Evolutionary conservation across 1,284 basidiomycete genomes (phyloP).

Genomic region (Polyporus tsugae): DNA sequence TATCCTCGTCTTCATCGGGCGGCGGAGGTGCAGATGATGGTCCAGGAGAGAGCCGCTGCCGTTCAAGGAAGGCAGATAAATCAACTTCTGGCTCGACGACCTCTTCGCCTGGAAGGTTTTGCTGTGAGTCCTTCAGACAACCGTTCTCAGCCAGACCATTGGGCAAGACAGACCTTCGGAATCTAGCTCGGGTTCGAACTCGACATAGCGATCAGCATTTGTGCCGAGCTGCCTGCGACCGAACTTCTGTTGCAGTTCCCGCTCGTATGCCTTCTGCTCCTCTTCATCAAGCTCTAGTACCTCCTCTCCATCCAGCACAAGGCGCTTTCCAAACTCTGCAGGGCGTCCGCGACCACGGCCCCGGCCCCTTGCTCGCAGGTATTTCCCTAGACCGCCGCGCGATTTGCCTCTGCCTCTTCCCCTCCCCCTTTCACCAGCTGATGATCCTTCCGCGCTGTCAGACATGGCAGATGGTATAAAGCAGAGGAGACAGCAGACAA

Average conservation of each 20-base stretch:
- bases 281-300: conserved; percentile 51
- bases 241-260: conserved; percentile 58
- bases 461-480: neutral
- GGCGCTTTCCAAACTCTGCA: conserved; percentile 66
- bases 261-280: conserved; percentile 53
- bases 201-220: conserved; percentile 76
- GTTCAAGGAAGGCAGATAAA: conserved; percentile 68
- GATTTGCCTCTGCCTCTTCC: conserved; percentile 62
- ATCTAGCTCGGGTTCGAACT: conserved; percentile 68
- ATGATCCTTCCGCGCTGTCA: neutral
- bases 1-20: conserved; percentile 62
- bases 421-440: conserved; percentile 9
- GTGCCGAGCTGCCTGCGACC: conserved; percentile 64
- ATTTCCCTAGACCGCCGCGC: conserved; percentile 76
- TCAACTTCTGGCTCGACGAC: conserved; percentile 78
- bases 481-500: neutral
- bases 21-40: conserved; percentile 38
- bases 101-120: conserved; percentile 59
- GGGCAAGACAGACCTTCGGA: conserved; percentile 60
- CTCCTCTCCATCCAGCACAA: conserved; percentile 66
- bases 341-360: conserved; percentile 65
- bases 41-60: conserved; percentile 54
- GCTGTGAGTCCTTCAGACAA: neutral
- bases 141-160: neutral
- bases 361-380: conserved; percentile 71